Base-by-base conservation (phyloP, 2,329 filamentous ascomycete genomes). In the Venturia carpophila region DNA sequence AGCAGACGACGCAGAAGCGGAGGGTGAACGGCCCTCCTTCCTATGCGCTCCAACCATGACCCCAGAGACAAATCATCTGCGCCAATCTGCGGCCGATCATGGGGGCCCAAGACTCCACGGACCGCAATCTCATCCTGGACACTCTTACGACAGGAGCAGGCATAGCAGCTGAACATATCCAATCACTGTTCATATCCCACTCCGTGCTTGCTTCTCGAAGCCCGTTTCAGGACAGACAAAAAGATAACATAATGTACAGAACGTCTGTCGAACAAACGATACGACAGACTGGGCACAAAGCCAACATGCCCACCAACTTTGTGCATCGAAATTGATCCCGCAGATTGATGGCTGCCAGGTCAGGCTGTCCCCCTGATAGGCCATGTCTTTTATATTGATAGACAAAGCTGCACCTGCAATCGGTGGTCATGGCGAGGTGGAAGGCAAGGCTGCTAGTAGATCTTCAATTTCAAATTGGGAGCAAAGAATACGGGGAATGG, bases 1-100 rank as follows among this genome's bases (percentile, higher is more conserved):
- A n/a, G 21, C 2, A n/a, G 17, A 17, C 7, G 45, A 9, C 2
- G 6, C 45, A 19, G n/a, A 47, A 47, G 17, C 43, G 17, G 43
- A 47, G 17, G 5, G 43, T 47, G 13, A 21, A 27, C 37, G 5
- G 13, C 24, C 13, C 34, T 10, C 17, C 60, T 6, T 34, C 15
- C 19, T 62, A 39, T 24, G n/a, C 56, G 39, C 60, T 47, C 39
- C 52, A 34, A 58, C 52, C 52, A 58, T n/a, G 52, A 58, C 30
- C 52, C 52, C 30, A 17, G 52, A n/a, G 17, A n/a, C 52, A 37
- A 58, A 58, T 58, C 52, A 58, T 56, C 49, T 56, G 49, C 49
- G 24, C 49, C 49, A 41, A 56, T 58, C 52, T 43, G 39, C 39
- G 39, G 27, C 34, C 39, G 19, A 17, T 47, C 37, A 34, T 47